phyloP scores from a whole-genome alignment of 2,329 filamentous ascomycete species.

The Trichoderma hamatum region DNA sequence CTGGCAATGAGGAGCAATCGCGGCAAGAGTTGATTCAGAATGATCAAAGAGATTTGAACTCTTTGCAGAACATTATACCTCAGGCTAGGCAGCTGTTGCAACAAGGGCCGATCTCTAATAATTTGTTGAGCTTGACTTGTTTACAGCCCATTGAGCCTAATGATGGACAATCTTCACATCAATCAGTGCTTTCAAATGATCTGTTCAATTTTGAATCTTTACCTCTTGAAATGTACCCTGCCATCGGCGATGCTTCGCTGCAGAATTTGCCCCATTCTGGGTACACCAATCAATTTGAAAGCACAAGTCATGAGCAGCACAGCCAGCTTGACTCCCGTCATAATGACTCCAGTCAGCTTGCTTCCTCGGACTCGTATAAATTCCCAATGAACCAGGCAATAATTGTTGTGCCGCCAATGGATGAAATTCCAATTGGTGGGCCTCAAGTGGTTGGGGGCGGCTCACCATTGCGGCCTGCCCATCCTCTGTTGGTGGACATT shows the following conservation, averaged over 20 bases:
- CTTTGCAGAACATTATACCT: background rate
- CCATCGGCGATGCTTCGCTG: background rate
- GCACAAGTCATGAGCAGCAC: background rate
- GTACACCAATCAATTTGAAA: background rate
- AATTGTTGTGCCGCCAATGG: background rate
- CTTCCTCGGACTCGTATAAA: slow-evolving; percentile 6
- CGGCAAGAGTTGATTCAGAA: background rate
- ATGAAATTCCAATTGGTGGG: background rate
- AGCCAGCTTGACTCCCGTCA: background rate
- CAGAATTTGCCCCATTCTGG: slow-evolving; percentile 1
- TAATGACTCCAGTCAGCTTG: background rate
- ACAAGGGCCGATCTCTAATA: background rate
- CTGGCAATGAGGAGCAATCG: too few relatives aligned
- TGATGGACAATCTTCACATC: background rate
- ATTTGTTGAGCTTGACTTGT: background rate
- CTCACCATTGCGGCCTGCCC: background rate
- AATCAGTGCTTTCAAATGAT: background rate
- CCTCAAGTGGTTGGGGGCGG: background rate
- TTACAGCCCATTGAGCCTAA: background rate
- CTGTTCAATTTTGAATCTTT: background rate
- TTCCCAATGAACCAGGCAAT: background rate
- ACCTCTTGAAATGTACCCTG: slow-evolving; percentile 13
- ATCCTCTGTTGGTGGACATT: slow-evolving; percentile 9
- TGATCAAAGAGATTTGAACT: background rate
- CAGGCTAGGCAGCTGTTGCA: background rate